phyloP scores from a whole-genome alignment of 495 filamentous ascomycete genomes.

The Cairneyella variabilis region DNA sequence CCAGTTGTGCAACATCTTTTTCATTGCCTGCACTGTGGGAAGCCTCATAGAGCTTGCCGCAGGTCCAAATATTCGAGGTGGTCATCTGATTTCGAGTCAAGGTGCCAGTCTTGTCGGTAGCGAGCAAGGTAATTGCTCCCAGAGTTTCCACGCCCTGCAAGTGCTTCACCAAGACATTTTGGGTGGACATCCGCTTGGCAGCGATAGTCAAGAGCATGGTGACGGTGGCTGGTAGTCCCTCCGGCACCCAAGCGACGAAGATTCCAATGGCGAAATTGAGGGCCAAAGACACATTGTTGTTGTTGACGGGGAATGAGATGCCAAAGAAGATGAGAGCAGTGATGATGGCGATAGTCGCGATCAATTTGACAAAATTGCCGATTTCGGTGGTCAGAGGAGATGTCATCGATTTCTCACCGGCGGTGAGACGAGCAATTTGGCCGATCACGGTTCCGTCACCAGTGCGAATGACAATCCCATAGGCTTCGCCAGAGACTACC shows the following conservation, averaged over 20 bases:
- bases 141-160: slow-evolving; percentile 33
- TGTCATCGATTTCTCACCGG: slow-evolving; percentile 23
- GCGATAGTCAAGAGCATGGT: slow-evolving; percentile 34
- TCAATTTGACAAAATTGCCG: slow-evolving; percentile 33
- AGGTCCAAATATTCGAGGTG: slow-evolving; percentile 38
- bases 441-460: slow-evolving; percentile 34
- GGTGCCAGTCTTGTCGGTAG: slow-evolving; percentile 59
- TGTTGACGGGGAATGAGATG: slow-evolving; percentile 28
- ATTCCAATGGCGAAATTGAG: slow-evolving; percentile 30
- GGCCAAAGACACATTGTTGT: slow-evolving; percentile 21
- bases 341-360: slow-evolving; percentile 27
- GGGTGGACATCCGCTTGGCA: slow-evolving; percentile 30
- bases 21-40: slow-evolving; percentile 21
- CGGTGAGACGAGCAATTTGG: slow-evolving; percentile 31
- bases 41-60: slow-evolving; percentile 31
- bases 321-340: slow-evolving; percentile 26
- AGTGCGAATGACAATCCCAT: slow-evolving; percentile 35
- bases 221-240: slow-evolving; percentile 36
- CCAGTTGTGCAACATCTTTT: slow-evolving; percentile 27
- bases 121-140: slow-evolving; percentile 32
- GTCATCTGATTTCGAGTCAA: slow-evolving; percentile 45
- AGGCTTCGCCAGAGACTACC: slow-evolving; percentile 28
- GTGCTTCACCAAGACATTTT: slow-evolving; percentile 32
- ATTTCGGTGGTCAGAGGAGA: slow-evolving; percentile 34
- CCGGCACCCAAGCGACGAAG: slow-evolving; percentile 37